Evolutionary conservation across 2,329 filamentous ascomycete species (phyloP).

Genomic region (Trichophyton benhamiae): DNA sequence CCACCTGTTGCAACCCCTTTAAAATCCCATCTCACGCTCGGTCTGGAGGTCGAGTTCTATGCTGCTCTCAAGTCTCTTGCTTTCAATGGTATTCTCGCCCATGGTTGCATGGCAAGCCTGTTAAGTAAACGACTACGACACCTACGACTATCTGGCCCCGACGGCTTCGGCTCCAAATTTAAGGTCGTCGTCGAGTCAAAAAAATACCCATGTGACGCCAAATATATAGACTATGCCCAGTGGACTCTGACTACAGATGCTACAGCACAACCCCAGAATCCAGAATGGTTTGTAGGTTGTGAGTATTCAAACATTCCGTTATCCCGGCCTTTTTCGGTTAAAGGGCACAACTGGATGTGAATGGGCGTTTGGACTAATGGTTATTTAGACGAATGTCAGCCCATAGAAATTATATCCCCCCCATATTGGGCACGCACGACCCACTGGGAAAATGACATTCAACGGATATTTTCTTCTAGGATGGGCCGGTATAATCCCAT

Average conservation of each 20-base stretch:
- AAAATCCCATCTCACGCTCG: constrained; percentile 10
- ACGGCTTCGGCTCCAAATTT: constrained; percentile 5
- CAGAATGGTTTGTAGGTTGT: constrained; percentile 12
- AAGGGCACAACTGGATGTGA: background rate
- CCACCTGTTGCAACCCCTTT: background rate
- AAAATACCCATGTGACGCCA: background rate
- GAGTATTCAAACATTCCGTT: background rate
- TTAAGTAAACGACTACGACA: constrained; percentile 8
- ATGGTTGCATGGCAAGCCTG: constrained; percentile 6
- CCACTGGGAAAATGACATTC: constrained; percentile 12
- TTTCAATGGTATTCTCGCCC: constrained; percentile 6
- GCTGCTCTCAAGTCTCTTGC: constrained; percentile 11
- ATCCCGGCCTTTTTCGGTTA: background rate
- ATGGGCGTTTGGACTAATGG: background rate
- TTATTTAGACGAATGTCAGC: constrained; percentile 11
- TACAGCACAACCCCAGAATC: constrained; percentile 6
- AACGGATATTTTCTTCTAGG: constrained; percentile 10
- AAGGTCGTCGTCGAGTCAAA: constrained; percentile 3
- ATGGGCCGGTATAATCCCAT: constrained; percentile 10
- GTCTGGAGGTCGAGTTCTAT: constrained; percentile 13
- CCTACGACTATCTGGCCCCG: constrained; percentile 6
- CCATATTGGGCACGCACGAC: constrained; percentile 6
- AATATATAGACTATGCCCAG: constrained; percentile 5
- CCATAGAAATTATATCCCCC: constrained; percentile 14
- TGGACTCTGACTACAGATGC: constrained; percentile 12